phyloP scores from a whole-genome alignment of 2,329 filamentous ascomycete genomes.

The Xylaria digitata region DNA sequence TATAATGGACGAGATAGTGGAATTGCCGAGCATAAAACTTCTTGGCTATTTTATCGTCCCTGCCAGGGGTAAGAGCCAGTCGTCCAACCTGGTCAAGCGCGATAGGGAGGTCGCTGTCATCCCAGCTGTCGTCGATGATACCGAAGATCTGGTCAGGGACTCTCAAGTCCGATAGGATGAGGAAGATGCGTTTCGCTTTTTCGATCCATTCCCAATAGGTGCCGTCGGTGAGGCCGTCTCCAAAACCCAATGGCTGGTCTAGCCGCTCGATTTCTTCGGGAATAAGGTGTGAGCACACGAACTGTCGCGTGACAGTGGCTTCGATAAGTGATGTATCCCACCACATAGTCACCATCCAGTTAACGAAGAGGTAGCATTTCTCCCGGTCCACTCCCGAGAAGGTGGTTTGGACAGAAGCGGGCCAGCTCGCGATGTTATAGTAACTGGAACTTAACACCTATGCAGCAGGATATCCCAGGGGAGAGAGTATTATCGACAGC shows the following conservation, averaged over 20 bases:
- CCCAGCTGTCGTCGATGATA: slow-evolving; percentile 80
- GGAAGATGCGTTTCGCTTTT: slow-evolving; percentile 75
- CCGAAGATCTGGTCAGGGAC: slow-evolving; percentile 80
- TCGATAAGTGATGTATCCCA: slow-evolving; percentile 79
- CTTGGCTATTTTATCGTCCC: slow-evolving; percentile 72
- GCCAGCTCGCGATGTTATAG: slow-evolving; percentile 20
- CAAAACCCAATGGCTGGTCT: slow-evolving; percentile 72
- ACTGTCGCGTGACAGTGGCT: slow-evolving; percentile 74
- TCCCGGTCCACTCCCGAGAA: slow-evolving; percentile 39
- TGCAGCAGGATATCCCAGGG: background rate
- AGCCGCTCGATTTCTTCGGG: slow-evolving; percentile 72
- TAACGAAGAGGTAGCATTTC: slow-evolving; percentile 44
- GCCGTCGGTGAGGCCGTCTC: slow-evolving; percentile 74
- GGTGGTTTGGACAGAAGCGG: slow-evolving; percentile 26
- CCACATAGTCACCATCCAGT: slow-evolving; percentile 62
- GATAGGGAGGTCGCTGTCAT: slow-evolving; percentile 79
- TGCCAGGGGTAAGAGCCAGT: slow-evolving; percentile 68
- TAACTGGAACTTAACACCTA: background rate
- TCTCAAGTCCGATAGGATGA: slow-evolving; percentile 76
- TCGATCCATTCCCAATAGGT: slow-evolving; percentile 84
- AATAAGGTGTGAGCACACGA: slow-evolving; percentile 72
- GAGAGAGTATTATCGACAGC: slow-evolving; percentile 7
- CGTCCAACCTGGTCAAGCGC: slow-evolving; percentile 72
- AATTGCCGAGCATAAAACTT: slow-evolving; percentile 79
- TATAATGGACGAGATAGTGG: slow-evolving; percentile 72